Conservation (phyloP, 2,329 filamentous ascomycete genomes). For the Epichloe gansuensis region DNA sequence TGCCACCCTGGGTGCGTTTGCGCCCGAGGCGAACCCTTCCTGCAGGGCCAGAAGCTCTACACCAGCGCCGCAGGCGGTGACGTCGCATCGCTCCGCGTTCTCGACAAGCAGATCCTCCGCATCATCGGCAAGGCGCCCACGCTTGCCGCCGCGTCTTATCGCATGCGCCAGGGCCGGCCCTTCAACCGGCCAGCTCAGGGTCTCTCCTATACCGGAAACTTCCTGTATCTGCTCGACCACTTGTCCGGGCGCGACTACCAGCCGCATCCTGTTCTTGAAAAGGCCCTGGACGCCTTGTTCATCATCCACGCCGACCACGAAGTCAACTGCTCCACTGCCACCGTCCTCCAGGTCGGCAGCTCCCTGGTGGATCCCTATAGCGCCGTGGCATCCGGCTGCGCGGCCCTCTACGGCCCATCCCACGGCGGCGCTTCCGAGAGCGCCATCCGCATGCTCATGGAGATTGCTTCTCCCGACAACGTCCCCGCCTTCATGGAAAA, state of each 20-base stretch:
- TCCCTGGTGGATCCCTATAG: slow-evolving; percentile 44
- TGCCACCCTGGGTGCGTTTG: slow-evolving; percentile 36
- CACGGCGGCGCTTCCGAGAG: slow-evolving; percentile 49
- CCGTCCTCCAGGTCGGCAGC: slow-evolving; percentile 43
- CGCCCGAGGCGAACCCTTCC: slow-evolving; percentile 38
- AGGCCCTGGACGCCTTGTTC: slow-evolving; percentile 40
- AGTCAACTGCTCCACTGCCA: slow-evolving; percentile 44
- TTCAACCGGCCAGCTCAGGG: slow-evolving; percentile 37
- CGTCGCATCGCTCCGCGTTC: slow-evolving; percentile 26
- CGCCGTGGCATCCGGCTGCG: slow-evolving; percentile 38
- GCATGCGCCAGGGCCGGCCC: slow-evolving; percentile 37
- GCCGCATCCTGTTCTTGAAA: slow-evolving; percentile 37
- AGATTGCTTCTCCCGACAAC: slow-evolving; percentile 37
- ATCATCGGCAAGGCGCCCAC: slow-evolving; percentile 40
- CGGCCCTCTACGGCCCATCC: slow-evolving; percentile 42
- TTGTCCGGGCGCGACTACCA: slow-evolving; percentile 33
- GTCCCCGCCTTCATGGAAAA: slow-evolving; percentile 37
- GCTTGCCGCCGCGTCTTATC: slow-evolving; percentile 37
- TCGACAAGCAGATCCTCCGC: slow-evolving; percentile 40
- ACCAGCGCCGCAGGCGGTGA: slow-evolving; percentile 31
- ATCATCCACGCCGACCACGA: slow-evolving; percentile 48
- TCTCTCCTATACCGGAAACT: slow-evolving; percentile 41
- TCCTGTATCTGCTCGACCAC: slow-evolving; percentile 41
- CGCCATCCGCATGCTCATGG: slow-evolving; percentile 41
- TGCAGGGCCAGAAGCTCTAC: slow-evolving; percentile 37